Base-by-base conservation (phyloP, 257 asterid genomes). In the Solanum rostratum region DNA sequence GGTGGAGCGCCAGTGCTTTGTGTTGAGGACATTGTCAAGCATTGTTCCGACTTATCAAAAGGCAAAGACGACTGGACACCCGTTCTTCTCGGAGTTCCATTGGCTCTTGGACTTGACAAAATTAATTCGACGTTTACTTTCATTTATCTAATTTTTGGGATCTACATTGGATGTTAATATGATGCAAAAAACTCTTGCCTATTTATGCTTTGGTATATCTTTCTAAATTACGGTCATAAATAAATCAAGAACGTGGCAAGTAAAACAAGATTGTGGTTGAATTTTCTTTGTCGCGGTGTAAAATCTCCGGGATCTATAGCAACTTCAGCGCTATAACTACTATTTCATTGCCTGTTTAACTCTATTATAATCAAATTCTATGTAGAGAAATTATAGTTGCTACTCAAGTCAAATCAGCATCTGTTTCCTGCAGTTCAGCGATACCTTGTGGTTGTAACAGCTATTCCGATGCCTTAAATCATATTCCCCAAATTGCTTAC, bases 51-150 rank as follows among this genome's bases (percentile, higher is more conserved):
- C n/a, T n/a, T n/a, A n/a, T n/a, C n/a, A n/a, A n/a, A n/a, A n/a
- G n/a, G n/a, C 85, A 87, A 90, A 88, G 88, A 39, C 82, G 92
- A 88, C 71, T 93, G 97, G 98, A 83, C 90, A 30, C 98, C 99
- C 54, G 73, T 95, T 22, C 87, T 97, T 49, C 85, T 97, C 90
- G 83, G 95, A 90, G 98, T 97, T 88, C 99, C 99, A n/a, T 90
- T 97, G 95, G 99, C 95, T 87, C 90, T 97, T 81, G 99, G 99
- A 80, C 90, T 95, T 78, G 99, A 97, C 86, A 97, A 94, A 90
- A 88, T 95, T 85, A 97, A 97, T 80, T 95, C 98, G 84, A 95
- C 98, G 99, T 96, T 90, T 80, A 73, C 41, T 68, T 24, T 76
- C 85, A 33, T 80, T 33, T 74, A 13, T 66, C 55, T 18, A 37